These are phyloP conservation scores for Haematococcus lacustris DNA, from an alignment of 139 green algal species.

Conservation along the genomic window DNA sequence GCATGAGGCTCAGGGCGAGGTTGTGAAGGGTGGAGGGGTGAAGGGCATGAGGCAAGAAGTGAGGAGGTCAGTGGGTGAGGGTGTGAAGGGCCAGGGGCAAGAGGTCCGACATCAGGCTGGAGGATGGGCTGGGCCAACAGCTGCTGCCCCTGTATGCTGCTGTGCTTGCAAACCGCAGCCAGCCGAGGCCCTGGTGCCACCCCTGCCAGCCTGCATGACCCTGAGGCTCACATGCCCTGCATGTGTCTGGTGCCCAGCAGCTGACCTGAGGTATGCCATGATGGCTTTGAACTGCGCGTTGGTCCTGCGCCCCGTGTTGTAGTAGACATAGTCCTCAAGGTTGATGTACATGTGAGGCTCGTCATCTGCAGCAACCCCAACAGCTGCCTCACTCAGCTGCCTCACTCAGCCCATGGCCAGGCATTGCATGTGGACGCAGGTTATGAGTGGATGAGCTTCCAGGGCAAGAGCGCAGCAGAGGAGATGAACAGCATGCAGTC, in stretches of 20 bases:
- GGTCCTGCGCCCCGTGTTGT: slow-evolving; percentile 23
- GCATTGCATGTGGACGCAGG: background rate
- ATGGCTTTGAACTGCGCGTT: slow-evolving; percentile 35
- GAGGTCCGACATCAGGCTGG: background rate
- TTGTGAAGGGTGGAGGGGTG: background rate
- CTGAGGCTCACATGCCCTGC: too few species aligned
- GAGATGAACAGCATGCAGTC: background rate
- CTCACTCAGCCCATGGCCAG: background rate
- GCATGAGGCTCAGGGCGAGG: background rate
- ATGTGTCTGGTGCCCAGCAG: background rate
- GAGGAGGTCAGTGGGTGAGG: background rate
- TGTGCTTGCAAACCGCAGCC: background rate
- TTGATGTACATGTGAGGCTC: slow-evolving; percentile 76
- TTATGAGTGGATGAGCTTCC: slow-evolving; percentile 14
- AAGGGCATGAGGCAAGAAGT: background rate
- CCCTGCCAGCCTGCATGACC: background rate
- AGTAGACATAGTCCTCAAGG: slow-evolving; percentile 67
- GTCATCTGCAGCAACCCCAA: too few species aligned
- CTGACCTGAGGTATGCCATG: slow-evolving; percentile 26
- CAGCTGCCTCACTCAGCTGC: background rate
- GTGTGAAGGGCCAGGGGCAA: too few species aligned
- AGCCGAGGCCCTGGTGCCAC: background rate
- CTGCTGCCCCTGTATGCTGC: background rate
- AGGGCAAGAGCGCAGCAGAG: background rate
- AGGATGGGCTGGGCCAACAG: background rate